Conservation (phyloP, 352 stramenopile species). For the Saprolegnia diclina region DNA sequence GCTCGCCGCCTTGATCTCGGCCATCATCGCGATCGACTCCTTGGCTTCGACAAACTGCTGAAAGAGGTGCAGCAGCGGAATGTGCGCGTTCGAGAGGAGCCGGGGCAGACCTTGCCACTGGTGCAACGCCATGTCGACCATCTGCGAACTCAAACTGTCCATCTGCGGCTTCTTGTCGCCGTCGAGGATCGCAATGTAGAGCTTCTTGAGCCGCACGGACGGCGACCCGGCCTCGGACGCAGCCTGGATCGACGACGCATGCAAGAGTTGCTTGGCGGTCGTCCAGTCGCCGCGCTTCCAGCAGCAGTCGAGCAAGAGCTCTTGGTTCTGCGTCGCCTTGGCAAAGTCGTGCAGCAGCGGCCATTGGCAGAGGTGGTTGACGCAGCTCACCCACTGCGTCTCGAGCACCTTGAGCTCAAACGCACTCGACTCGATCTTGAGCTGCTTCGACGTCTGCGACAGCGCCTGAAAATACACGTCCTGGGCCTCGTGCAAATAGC, state of each 20-base stretch:
- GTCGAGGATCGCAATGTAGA: conserved; percentile 87
- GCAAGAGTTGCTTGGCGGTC: conserved; percentile 70
- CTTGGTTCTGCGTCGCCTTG: conserved; percentile 87
- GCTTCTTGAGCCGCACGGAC: conserved; percentile 66
- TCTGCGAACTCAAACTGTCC: conserved; percentile 63
- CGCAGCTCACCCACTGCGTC: conserved; percentile 87
- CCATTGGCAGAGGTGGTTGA: conserved; percentile 90
- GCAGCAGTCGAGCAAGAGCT: conserved; percentile 87
- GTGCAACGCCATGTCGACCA: conserved; percentile 72
- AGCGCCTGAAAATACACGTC: conserved; percentile 84
- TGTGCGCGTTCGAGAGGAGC: conserved; percentile 65
- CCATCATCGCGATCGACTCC: conserved; percentile 89
- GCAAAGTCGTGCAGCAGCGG: conserved; percentile 90
- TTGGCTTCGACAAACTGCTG: conserved; percentile 91
- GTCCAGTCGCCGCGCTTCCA: conserved; percentile 90
- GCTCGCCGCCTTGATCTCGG: conserved; percentile 79
- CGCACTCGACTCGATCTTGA: conserved; percentile 73
- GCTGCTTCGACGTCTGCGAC: conserved; percentile 61
- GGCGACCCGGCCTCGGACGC: conserved; percentile 61
- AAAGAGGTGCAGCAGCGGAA: conserved; percentile 82
- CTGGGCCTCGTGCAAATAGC: conserved; percentile 79
- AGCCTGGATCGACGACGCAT: conserved; percentile 28
- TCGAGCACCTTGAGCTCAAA: conserved; percentile 86
- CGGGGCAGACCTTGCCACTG: conserved; percentile 87
- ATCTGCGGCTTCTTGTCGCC: conserved; percentile 66